These are phyloP conservation scores for Pseudogymnoascus sp. DNA, from an alignment of 2,329 filamentous ascomycete species.

Conservation along the genomic window DNA sequence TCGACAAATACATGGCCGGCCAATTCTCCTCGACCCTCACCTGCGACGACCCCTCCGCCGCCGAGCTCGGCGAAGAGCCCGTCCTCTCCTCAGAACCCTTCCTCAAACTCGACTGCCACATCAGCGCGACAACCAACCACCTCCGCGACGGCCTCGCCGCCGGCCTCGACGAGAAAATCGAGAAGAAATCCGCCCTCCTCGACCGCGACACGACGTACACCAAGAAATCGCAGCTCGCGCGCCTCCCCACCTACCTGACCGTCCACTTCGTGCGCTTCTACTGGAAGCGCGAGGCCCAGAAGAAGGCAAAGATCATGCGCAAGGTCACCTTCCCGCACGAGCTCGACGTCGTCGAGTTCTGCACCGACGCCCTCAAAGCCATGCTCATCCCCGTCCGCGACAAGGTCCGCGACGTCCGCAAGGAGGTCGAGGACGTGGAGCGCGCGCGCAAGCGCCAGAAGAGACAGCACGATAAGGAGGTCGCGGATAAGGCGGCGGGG, in stretches of 20 bases:
- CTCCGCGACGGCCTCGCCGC: conserved; percentile 79
- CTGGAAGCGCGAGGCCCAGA: conserved; percentile 91
- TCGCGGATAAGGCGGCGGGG: conserved; percentile 40
- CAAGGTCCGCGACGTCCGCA: conserved; percentile 88
- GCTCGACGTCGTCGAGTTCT: conserved; percentile 89
- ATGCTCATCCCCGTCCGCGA: conserved; percentile 86
- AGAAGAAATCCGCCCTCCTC: conserved; percentile 76
- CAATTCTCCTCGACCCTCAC: conserved; percentile 69
- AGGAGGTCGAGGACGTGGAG: conserved; percentile 90
- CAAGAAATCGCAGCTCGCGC: conserved; percentile 81
- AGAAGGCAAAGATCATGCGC: conserved; percentile 99
- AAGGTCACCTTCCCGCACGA: conserved; percentile 96
- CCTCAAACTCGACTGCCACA: conserved; percentile 93
- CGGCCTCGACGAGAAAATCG: conserved; percentile 77
- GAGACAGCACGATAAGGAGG: conserved; percentile 43
- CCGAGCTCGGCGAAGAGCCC: conserved; percentile 63
- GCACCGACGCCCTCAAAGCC: conserved; percentile 78
- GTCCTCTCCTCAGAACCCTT: conserved; percentile 65
- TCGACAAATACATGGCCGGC: conserved; percentile 86
- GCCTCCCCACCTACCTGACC: conserved; percentile 88
- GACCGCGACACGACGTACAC: conserved; percentile 77
- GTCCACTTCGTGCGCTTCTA: conserved; percentile 98
- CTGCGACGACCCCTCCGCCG: conserved; percentile 74
- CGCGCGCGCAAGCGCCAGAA: conserved; percentile 88
- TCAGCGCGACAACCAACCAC: conserved; percentile 79